Evolutionary conservation across 306 rosid species (phyloP).

Genomic region (Sechiopsis laciniata): DNA sequence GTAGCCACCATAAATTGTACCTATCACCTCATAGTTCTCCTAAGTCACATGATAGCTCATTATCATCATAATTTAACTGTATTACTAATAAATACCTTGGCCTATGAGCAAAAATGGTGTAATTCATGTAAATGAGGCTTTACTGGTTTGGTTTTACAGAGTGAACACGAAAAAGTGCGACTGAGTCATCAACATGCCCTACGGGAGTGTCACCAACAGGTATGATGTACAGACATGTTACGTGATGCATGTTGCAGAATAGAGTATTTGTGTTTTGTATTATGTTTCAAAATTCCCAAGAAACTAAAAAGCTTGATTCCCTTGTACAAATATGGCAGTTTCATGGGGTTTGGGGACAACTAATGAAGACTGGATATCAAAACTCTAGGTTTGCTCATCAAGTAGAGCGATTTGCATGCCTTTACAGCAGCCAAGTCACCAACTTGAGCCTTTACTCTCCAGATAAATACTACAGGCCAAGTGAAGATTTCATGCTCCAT

Average conservation of each 20-base stretch:
- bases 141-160: constrained; percentile 36
- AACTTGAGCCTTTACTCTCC: constrained; percentile 85
- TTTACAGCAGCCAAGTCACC: constrained; percentile 87
- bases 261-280: not conserved
- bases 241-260: not conserved
- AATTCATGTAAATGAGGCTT: constrained; percentile 14
- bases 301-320: not conserved
- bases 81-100: no score
- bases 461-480: constrained; percentile 85
- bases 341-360: constrained; percentile 94
- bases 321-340: constrained; percentile 40
- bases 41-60: no score
- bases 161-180: constrained; percentile 54
- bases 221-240: constrained; percentile 20
- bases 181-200: constrained; percentile 60
- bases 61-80: no score
- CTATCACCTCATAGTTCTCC: no score
- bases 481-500: constrained; percentile 95
- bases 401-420: constrained; percentile 97
- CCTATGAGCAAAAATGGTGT: not conserved
- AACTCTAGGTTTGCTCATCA: constrained; percentile 98
- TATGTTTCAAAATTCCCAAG: not conserved
- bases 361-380: constrained; percentile 96
- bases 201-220: constrained; percentile 71
- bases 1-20: no score